Evolutionary conservation across 1,284 basidiomycete genomes (phyloP).

Genomic region (Xerocomus nothofagi): DNA sequence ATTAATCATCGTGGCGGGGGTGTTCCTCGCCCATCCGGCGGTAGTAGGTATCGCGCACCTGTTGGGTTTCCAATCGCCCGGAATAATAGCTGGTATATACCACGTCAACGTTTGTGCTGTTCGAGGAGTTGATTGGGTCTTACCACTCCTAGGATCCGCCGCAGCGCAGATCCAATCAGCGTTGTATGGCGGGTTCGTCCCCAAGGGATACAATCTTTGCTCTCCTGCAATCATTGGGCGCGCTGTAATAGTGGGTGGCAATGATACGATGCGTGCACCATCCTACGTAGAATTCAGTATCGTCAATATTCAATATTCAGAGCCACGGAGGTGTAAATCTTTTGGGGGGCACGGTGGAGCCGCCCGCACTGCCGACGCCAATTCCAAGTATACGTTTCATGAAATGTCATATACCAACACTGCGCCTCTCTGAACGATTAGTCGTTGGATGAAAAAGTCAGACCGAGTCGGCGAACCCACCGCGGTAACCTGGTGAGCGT

Average conservation of each 20-base stretch:
- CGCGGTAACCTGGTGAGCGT: too few species aligned
- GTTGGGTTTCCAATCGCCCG: not conserved
- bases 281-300: too few species aligned
- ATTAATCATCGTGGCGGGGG: not conserved
- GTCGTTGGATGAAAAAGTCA: too few species aligned
- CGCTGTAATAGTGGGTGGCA: not conserved
- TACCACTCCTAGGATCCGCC: not conserved
- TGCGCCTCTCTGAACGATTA: too few species aligned
- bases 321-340: too few species aligned
- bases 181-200: not conserved
- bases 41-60: fast-evolving
- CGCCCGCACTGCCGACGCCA: too few species aligned
- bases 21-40: not conserved
- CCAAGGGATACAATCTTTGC: not conserved
- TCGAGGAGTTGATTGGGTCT: not conserved
- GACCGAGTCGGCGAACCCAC: too few species aligned
- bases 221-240: constrained; percentile 5
- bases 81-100: constrained; percentile 3
- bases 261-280: too few species aligned
- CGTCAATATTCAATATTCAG: too few species aligned
- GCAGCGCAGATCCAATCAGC: not conserved
- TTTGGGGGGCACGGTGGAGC: too few species aligned
- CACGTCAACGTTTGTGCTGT: not conserved
- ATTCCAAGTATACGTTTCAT: too few species aligned
- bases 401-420: too few species aligned